Base-by-base conservation (phyloP, 2,329 filamentous ascomycete genomes). In the Stachybotrys elegans region DNA sequence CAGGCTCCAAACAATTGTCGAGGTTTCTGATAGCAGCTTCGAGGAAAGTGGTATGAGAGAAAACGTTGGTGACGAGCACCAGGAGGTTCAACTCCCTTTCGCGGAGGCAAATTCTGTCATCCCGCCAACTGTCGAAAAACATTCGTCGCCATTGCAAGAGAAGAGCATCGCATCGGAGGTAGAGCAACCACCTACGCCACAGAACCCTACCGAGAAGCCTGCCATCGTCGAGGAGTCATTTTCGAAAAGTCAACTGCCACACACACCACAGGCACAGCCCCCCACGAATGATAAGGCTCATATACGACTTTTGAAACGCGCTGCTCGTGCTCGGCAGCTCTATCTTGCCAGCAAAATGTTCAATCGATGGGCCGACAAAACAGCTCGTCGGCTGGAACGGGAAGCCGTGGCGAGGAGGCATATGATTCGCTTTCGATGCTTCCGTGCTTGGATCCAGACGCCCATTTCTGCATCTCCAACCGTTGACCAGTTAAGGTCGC, bases 401-500 rank as follows among this genome's bases (percentile, higher is more conserved):
- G 88, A 86, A 4, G 79, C 77, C 5, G 72, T 81, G 34, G 88
- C 86, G 17, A 76, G 85, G 49, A 73, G 80, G 48, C 85, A 88
- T 58, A 80, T 91, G 47, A 67, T 93, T 43, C 74, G 83, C 44
- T 79, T 69, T 46, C 67, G 69, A 11, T 68, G 60, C 43, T 68
- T 68, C 43, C 55, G 55, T 32, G 57, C 57, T 29, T 68, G 65
- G 65, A 60, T 55, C 23, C 58, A 63, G 41, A 54, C 56, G 6
- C 64, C 65, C 13, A 56, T 48, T 22, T 54, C 58, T 11, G 58
- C 52, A 16, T 49, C 57, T 6, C 61, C 62, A 4, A 53, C 48
- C 2, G 48, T 53, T 4, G 60, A 63, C n/a, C 52, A 58, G 16
- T 49, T 68, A 41, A 60, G 53, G 35, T 54, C 54, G 5, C 43